A percentile compares a stretch with the other conserved stretches of the same genome.
Conservation (phyloP, 495 filamentous ascomycete species). For the Letharia columbiana region DNA sequence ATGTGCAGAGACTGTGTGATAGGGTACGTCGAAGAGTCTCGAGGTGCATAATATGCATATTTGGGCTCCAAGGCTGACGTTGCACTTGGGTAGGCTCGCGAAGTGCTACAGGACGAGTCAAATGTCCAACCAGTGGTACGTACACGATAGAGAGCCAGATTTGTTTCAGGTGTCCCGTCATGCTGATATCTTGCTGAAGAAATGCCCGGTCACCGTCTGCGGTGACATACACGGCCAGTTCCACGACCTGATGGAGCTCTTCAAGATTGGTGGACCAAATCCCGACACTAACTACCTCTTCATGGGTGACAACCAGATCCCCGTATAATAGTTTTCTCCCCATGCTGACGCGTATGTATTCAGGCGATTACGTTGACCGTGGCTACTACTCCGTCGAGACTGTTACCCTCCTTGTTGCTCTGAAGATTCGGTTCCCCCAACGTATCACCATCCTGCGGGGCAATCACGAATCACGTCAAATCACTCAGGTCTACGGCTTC, state of each 20-base stretch:
- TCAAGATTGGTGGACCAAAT: constrained; percentile 85
- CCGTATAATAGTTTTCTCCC: constrained; percentile 1
- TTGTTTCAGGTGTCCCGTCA: not conserved
- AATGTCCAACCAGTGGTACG: constrained; percentile 98
- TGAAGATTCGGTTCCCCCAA: constrained; percentile 93
- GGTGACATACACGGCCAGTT: constrained; percentile 93
- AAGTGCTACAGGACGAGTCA: constrained; percentile 93
- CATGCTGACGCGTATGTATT: constrained; percentile 8
- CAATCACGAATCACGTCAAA: constrained; percentile 95
- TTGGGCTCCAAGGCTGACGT: constrained; percentile 22
- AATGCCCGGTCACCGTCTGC: constrained; percentile 90
- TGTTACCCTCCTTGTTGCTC: constrained; percentile 82
- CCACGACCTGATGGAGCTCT: constrained; percentile 90
- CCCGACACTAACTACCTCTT: constrained; percentile 94
- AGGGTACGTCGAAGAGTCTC: constrained; percentile 56
- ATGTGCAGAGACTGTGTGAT: constrained; percentile 94
- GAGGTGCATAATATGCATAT: too few relatives aligned
- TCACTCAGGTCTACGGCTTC: constrained; percentile 96
- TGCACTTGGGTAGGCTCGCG: constrained; percentile 59
- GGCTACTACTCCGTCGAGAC: constrained; percentile 97
- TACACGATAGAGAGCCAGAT: not conserved
- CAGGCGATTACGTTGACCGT: constrained; percentile 93
- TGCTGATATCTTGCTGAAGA: constrained; percentile 45
- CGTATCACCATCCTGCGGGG: constrained; percentile 95
- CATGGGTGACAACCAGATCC: constrained; percentile 57